A percentile compares a stretch with the other conserved stretches of the same genome.
Evolutionary conservation across 805 yeast species (phyloP).

Genomic region (Sugiyamaella qingdaonensis): DNA sequence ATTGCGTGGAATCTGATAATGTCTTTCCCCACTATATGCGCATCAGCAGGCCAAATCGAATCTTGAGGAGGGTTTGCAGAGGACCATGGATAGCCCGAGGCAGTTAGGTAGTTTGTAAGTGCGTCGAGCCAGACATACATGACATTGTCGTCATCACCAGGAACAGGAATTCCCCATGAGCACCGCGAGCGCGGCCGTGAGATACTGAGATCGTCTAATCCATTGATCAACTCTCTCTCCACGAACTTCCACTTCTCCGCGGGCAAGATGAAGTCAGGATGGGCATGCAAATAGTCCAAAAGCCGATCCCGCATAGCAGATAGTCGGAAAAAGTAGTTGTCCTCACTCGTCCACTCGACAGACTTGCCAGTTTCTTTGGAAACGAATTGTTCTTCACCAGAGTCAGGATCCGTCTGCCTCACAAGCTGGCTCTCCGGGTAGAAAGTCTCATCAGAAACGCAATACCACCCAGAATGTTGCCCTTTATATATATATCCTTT

Average conservation of each 20-base stretch:
- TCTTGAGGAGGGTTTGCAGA: constrained; percentile 22
- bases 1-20: constrained; percentile 83
- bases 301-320: constrained; percentile 55
- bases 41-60: constrained; percentile 54
- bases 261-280: constrained; percentile 68
- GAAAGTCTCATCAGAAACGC: constrained; percentile 90
- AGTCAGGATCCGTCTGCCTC: constrained; percentile 26
- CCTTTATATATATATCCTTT: constrained; percentile 77
- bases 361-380: constrained; percentile 68
- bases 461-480: constrained; percentile 89
- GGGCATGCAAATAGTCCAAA: constrained; percentile 43
- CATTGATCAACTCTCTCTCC: constrained; percentile 48
- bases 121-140: constrained; percentile 99
- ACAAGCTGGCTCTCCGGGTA: constrained; percentile 73
- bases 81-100: constrained; percentile 53
- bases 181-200: constrained; percentile 78
- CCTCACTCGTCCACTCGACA: constrained; percentile 73
- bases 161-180: constrained; percentile 89
- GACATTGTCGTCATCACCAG: constrained; percentile 68
- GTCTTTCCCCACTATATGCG: constrained; percentile 89
- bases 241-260: constrained; percentile 49
- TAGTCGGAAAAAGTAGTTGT: constrained; percentile 80
- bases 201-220: constrained; percentile 69
- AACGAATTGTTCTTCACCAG: constrained; percentile 26
- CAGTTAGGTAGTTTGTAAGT: constrained; percentile 73